phyloP scores from a whole-genome alignment of 108 stramenopile genomes.

The Cylindrotheca fusiformis region DNA sequence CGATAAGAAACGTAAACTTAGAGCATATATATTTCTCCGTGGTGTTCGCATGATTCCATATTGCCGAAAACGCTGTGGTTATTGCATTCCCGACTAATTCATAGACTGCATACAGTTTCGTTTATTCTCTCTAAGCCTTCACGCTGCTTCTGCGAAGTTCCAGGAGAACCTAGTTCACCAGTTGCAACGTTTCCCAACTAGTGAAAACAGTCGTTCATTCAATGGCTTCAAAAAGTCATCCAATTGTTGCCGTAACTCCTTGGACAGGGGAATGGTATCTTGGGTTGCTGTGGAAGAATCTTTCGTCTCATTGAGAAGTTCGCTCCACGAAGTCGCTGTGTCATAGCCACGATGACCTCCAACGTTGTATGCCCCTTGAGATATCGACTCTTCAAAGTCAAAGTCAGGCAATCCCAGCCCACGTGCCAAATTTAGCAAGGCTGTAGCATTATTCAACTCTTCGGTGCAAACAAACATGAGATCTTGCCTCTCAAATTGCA shows the following conservation, averaged over 20 bases:
- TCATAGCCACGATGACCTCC: conserved; percentile 83
- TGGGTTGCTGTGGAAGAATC: not conserved
- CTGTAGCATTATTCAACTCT: conserved; percentile 49
- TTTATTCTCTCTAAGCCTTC: no score
- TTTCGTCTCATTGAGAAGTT: conserved; percentile 28
- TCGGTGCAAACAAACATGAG: conserved; percentile 77
- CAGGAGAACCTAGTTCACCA: no score
- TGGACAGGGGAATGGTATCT: conserved; percentile 59
- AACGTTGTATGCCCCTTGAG: conserved; percentile 68
- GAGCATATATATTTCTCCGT: no score
- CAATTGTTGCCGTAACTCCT: conserved; percentile 49
- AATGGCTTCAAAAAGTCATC: conserved; percentile 64
- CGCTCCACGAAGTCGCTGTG: conserved; percentile 52
- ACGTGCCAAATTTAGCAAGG: conserved; percentile 46
- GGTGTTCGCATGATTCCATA: not conserved
- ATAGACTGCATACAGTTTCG: no score
- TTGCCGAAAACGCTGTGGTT: conserved; percentile 1
- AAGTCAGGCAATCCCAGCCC: conserved; percentile 68
- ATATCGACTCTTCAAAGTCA: conserved; percentile 51
- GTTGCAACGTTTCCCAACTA: conserved; percentile 64
- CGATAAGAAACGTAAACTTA: no score
- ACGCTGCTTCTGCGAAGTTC: no score
- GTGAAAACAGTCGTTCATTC: conserved; percentile 78
- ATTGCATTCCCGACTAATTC: no score
- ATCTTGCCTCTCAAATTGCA: conserved; percentile 40